Evolutionary conservation across 805 yeast species (phyloP), one percentile per base, ranked within the genome.

Genomic region (Candida wancherniae): DNA sequence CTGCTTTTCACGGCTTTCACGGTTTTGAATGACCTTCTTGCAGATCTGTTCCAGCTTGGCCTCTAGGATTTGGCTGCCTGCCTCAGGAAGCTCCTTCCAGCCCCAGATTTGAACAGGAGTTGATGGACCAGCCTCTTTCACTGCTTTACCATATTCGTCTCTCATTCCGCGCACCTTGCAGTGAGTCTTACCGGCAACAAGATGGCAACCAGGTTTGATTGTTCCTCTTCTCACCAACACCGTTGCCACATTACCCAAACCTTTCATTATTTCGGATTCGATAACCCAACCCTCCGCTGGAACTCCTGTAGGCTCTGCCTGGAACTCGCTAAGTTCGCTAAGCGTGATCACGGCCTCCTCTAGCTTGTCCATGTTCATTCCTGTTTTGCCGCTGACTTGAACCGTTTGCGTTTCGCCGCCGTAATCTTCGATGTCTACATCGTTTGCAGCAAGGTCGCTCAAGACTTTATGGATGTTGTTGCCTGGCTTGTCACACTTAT

Each of bases 351-450:
- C 78, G 2, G 94, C 84, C 55, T 90, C 96, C 53, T 88, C 96
- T 17, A 92, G 63, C 29, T 83, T 77, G 40, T 83, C 90, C 81
- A 92, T 87, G 37, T 92, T 92, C 41, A 80, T 58, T 0, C 97
- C 96, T 0, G 96, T 83, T 36, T 80, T 75, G 0, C 95, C 97
- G 21, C 95, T 83, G 1, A 92, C 90, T 29, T 75, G 73, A 2
- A 92, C 86, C 0, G 84, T 80, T 51, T 87, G 97, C 4, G 87
- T 80, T 23, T 92, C 97, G 32, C 98, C 98, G 34, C 98, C 98
- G 49, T 81, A 84, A 40, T 82, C 88, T 51, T 92, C 98, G 17
- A 85, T 80, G 37, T 84, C 90, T 9, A 92, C 77, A 4, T 77
- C 96, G 36, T 84, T 65, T 0, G 73, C 63, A 1, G 94, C 76